A percentile compares a stretch with the other conserved stretches of the same genome.
Conservation (phyloP, 495 filamentous ascomycete genomes). For the Aspergillus conjunctus region DNA sequence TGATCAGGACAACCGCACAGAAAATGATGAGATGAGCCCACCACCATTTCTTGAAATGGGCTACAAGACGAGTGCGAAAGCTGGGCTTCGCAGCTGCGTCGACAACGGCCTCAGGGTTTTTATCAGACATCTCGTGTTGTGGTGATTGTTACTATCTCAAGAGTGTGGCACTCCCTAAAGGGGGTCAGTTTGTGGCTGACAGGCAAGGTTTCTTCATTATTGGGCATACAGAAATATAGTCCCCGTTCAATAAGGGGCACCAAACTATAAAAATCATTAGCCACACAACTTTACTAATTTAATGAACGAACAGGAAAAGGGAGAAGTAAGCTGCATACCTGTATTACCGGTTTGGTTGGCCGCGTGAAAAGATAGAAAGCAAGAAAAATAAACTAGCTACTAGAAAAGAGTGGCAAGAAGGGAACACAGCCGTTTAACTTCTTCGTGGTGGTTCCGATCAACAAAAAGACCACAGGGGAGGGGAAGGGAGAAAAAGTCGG, state of each 20-base stretch:
- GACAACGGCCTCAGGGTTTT: constrained; percentile 26
- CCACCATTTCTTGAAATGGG: constrained; percentile 65
- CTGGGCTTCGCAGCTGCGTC: constrained; percentile 29
- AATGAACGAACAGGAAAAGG: neutral
- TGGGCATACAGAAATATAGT: constrained; percentile 10
- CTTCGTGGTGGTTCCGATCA: constrained; percentile 3
- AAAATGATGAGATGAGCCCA: constrained; percentile 68
- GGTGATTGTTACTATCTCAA: neutral
- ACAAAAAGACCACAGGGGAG: neutral
- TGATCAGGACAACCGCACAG: constrained; percentile 57
- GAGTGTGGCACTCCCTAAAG: neutral
- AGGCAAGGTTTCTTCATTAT: neutral
- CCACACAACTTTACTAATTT: neutral
- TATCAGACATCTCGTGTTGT: constrained; percentile 31
- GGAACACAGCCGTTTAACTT: neutral
- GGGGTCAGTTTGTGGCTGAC: constrained; percentile 14
- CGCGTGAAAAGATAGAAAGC: too few relatives aligned
- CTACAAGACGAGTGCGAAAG: constrained; percentile 39
- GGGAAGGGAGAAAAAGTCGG: neutral
- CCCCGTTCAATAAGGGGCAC: neutral
- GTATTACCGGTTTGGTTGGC: neutral
- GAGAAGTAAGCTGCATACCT: neutral
- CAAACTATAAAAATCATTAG: neutral
- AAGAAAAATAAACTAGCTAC: neutral
- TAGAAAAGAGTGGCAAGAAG: constrained; percentile 11